Evolutionary conservation across 148 eudicot species (phyloP), one percentile per base, ranked within the genome.

Genomic region (Rhododendron griersonianum): DNA sequence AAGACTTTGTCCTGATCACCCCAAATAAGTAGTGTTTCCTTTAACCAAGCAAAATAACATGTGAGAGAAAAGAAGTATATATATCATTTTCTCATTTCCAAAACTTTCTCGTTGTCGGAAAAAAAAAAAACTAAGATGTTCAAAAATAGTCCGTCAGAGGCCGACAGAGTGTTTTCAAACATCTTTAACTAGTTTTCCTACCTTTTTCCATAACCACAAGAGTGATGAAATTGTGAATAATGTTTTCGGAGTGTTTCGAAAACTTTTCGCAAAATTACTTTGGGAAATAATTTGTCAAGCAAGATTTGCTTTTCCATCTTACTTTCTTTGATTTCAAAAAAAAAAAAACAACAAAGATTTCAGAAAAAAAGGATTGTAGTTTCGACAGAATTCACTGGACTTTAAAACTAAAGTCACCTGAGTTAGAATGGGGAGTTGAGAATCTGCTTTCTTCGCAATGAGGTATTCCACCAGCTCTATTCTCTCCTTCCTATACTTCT

Each of bases 1-100:
- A 94, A 94, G 59, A 94, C 67, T 9, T 78, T 89, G 89, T 94
- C 98, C 30, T 93, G 85, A 23, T 93, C 95, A 25, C 98, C 98
- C 98, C 98, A 94, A 74, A 94, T 84, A 21, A 94, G 89, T 82
- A 94, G 87, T 57, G 91, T 88, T 86, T 94, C 93, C 98, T 94
- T 59, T 51, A 71, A 80, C 67, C 53, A 2, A 28, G 37, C 33
- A 79, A 47, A 25, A 53, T 21, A 47, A n/a, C 45, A 16, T 18
- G 83, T 30, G 65, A 53, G 63, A 25, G 41, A 53, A 6, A 51
- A 15, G 10, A 3, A 35, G 11, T 25, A 69, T 2, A 11, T 3
- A 15, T 4, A 55, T 61, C 69, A 4, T 61, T 61, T 59, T 61
- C 25, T 5, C 13, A 67, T 67, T 11, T 28, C 16, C 9, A 14